Conservation (phyloP, 2,329 filamentous ascomycete genomes). For the Venturiaceae sp. region DNA sequence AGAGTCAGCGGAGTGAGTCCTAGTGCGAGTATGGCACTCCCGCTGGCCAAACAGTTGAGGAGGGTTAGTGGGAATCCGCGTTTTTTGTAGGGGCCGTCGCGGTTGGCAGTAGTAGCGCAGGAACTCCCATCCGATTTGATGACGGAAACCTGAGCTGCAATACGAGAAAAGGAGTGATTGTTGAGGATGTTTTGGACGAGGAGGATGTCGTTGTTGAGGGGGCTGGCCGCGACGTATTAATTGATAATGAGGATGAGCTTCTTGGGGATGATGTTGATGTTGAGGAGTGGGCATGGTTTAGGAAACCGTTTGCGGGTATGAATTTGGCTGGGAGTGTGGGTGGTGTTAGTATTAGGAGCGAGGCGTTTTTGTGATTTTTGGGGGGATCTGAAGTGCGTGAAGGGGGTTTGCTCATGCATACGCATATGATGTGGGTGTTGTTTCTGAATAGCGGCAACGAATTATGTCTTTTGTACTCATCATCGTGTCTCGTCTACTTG, state of each 20-base stretch:
- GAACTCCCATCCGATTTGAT: no score
- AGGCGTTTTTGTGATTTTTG: slow-evolving; percentile 1
- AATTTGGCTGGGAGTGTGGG: neutral
- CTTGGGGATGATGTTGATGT: neutral
- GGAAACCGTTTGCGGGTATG: neutral
- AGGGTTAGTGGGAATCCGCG: slow-evolving; percentile 37
- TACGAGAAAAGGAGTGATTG: neutral
- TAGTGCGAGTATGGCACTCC: neutral
- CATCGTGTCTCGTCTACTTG: no score
- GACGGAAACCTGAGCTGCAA: neutral
- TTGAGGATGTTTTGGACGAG: neutral
- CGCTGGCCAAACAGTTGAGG: slow-evolving; percentile 16
- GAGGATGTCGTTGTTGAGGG: neutral
- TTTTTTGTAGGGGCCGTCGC: slow-evolving; percentile 36
- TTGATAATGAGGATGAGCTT: neutral
- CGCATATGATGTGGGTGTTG: no score
- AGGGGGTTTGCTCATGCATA: no score
- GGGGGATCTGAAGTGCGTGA: no score
- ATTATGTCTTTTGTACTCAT: no score
- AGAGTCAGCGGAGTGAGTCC: neutral
- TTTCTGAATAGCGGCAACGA: no score
- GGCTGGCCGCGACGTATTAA: neutral
- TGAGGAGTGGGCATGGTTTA: neutral
- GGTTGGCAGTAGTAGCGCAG: slow-evolving; percentile 4
- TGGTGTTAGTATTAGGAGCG: neutral